phyloP scores from a whole-genome alignment of 1,284 basidiomycete species.

The Ceratobasidium sp. region DNA sequence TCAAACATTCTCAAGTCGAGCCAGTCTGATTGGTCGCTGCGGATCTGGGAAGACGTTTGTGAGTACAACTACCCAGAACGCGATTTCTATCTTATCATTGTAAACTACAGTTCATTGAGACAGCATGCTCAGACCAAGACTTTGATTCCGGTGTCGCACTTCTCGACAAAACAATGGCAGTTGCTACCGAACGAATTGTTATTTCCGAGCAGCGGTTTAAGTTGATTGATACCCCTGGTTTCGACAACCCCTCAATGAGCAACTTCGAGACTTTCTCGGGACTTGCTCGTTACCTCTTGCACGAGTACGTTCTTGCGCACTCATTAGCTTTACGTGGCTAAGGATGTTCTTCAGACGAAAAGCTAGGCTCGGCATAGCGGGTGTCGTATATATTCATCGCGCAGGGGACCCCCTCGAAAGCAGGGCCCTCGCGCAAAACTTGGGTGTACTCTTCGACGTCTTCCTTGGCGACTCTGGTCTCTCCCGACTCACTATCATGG shows the following conservation, averaged over 20 bases:
- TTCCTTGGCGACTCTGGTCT: constrained; percentile 15
- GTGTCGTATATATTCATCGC: constrained; percentile 25
- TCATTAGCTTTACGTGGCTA: too few species aligned
- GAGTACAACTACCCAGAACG: neutral
- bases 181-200: neutral
- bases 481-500: constrained; percentile 18
- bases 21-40: neutral
- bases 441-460: constrained; percentile 12
- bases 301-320: neutral
- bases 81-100: neutral
- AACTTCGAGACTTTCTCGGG: neutral
- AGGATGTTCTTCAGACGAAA: neutral
- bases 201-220: neutral
- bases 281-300: constrained; percentile 13
- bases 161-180: neutral
- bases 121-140: neutral
- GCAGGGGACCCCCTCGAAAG: constrained; percentile 1
- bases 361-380: neutral
- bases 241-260: constrained; percentile 15
- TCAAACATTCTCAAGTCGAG: neutral
- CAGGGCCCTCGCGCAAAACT: constrained; percentile 8
- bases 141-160: neutral
- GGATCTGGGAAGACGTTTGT: constrained; percentile 2
- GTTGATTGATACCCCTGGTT: constrained; percentile 28
- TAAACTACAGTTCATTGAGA: neutral